Base-by-base conservation (phyloP, 2,329 filamentous ascomycete genomes). In the Talaromyces albobiverticillius region DNA sequence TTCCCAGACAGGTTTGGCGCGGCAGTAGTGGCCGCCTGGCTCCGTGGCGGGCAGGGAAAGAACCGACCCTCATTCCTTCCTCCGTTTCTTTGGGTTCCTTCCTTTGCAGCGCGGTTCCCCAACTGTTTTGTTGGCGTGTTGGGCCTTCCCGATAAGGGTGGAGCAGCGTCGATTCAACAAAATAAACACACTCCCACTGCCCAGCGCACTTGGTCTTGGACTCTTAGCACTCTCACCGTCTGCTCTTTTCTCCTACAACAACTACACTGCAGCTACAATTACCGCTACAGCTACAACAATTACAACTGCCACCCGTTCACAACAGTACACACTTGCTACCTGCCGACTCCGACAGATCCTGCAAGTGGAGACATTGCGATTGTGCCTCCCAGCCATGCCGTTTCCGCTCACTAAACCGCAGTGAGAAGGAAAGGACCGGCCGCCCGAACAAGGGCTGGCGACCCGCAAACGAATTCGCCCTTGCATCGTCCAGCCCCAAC, bases 401-500 rank as follows among this genome's bases (percentile, higher is more conserved):
- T 32, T 48, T 48, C 29, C 46, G 46, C 46, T 48, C 46, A 23
- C 46, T n/a, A n/a, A n/a, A n/a, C n/a, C n/a, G n/a, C n/a, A n/a
- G n/a, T n/a, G n/a, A n/a, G n/a, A n/a, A n/a, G n/a, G n/a, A n/a
- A n/a, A n/a, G n/a, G n/a, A n/a, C n/a, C n/a, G n/a, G n/a, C n/a
- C n/a, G n/a, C n/a, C n/a, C n/a, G n/a, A 41, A 36, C 41, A 51
- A 51, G 38, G 48, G 26, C 23, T 51, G 48, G 41, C 26, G 26
- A 29, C 26, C 48, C 48, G 48, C 48, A 51, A 43, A 26, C 38
- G 26, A 51, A 25, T 14, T 38, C 48, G 48, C 48, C 48, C 48
- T 51, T 51, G 38, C 48, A 51, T 51, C 43, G 10, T 29, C n/a
- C 43, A 18, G 26, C 43, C 48, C 48, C 48, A 51, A 51, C 48